These are phyloP conservation scores for Leptographium procerum DNA, from an alignment of 2,329 filamentous ascomycete species.

Conservation along the genomic window DNA sequence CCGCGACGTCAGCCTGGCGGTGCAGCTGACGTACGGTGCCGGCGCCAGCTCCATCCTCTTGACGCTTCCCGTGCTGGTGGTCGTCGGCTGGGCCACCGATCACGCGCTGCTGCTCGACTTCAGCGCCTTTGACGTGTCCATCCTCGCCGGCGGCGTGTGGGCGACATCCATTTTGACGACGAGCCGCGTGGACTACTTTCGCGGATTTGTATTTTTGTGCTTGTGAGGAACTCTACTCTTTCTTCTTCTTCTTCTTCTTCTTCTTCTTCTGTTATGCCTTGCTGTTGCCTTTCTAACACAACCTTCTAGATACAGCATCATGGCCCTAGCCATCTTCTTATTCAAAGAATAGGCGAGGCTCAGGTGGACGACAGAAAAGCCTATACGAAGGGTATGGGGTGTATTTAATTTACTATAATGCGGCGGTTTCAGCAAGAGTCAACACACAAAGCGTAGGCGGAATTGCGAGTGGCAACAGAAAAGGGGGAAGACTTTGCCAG, in stretches of 20 bases:
- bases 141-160: slow-evolving; percentile 6
- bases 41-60: neutral
- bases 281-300: neutral
- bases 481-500: neutral
- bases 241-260: neutral
- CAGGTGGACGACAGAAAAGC: too few species aligned
- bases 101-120: slow-evolving; percentile 7
- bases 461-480: neutral
- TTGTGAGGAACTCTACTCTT: neutral
- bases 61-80: slow-evolving; percentile 1
- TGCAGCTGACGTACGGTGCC: slow-evolving; percentile 3
- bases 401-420: too few species aligned
- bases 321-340: neutral
- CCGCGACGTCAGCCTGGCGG: neutral
- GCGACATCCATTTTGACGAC: slow-evolving; percentile 5
- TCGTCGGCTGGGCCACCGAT: slow-evolving; percentile 2
- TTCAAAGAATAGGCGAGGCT: neutral
- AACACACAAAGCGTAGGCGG: too few species aligned
- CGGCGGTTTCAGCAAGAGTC: too few species aligned
- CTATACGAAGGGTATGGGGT: too few species aligned
- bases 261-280: neutral
- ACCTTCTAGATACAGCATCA: neutral
- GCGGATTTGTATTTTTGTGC: slow-evolving; percentile 4
- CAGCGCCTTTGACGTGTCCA: slow-evolving; percentile 4
- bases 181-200: slow-evolving; percentile 4